These are phyloP conservation scores for Russula vinacea DNA, from an alignment of 768 basidiomycete species.

Conservation along the genomic window DNA sequence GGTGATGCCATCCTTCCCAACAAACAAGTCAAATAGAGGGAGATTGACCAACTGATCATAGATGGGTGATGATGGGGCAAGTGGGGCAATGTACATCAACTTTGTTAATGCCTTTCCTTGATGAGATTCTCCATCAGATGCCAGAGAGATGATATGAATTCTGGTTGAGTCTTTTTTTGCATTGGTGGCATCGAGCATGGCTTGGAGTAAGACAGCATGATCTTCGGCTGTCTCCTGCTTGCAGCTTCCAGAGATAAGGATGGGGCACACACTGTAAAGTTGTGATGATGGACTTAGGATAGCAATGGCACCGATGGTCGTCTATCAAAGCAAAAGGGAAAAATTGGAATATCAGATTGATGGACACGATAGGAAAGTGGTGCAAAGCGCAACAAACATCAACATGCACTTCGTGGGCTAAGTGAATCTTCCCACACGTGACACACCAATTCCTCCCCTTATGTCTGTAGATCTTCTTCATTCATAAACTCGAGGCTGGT, in stretches of 20 bases:
- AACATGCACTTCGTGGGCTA: conserved; percentile 1
- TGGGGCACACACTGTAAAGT: conserved; percentile 7
- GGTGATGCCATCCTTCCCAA: conserved; percentile 8
- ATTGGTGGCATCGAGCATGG: neutral
- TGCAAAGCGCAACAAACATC: neutral
- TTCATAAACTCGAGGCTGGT: neutral
- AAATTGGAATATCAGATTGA: no score
- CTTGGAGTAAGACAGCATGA: neutral
- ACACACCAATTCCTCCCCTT: neutral
- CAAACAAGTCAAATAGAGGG: neutral
- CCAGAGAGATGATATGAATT: neutral
- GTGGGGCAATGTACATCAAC: neutral
- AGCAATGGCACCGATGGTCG: conserved; percentile 10
- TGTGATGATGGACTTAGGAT: neutral
- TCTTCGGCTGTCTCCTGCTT: neutral
- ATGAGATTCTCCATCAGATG: conserved; percentile 3
- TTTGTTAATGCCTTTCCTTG: neutral
- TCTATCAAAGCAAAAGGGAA: neutral
- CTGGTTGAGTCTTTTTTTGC: no score
- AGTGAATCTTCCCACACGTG: neutral
- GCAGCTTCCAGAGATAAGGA: conserved; percentile 9
- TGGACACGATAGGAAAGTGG: no score
- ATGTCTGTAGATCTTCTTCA: neutral
- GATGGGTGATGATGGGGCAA: neutral
- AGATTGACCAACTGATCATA: neutral